Base-by-base conservation (phyloP, 177 flowering plant species). In the Vitis hybrid region DNA sequence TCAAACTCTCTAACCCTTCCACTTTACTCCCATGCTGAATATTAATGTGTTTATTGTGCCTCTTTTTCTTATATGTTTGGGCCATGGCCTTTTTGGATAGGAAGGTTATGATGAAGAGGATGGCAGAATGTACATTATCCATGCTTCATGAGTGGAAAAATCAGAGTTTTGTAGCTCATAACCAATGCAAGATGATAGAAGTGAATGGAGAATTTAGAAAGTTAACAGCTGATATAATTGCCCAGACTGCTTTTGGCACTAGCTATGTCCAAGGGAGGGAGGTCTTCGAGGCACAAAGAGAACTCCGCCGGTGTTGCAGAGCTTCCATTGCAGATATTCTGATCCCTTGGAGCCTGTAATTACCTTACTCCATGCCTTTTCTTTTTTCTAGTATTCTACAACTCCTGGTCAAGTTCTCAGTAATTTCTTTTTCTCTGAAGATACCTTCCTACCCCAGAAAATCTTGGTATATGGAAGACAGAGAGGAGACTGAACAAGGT, bases 91-190 rank as follows among this genome's bases (percentile, higher is more conserved):
- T 63, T 39, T 63, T 63, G 50, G 67, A 20, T 53, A 15, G 4
- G 3, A 67, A 71, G 79, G 49, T 60, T 8, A 72, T 76, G 76
- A 53, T 64, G 2, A 73, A 66, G 26, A 58, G 45, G 51, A 65
- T 76, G 63, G 65, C 71, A 14, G 59, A 34, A 26, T 68, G 76
- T 51, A 31, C 63, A 2, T 19, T 66, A 12, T 5, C 19, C 50
- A 69, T 69, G 76, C 51, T 77, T 8, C 68, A 61, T 34, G 73
- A 67, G 22, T 73, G 74, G 79, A 62, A 54, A 76, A 16, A 54
- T 51, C 71, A 55, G 45, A 31, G 50, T 10, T 22, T 1, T 2
- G 55, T 1, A 31, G 52, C 72, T 19, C 16, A 59, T 49, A 53
- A 20, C 15, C 45, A 57, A 16, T 59, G 16, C 2, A 63, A 20